phyloP scores from a whole-genome alignment of 192 early-diverging fungal species.

The Rhizophagus sp. region DNA sequence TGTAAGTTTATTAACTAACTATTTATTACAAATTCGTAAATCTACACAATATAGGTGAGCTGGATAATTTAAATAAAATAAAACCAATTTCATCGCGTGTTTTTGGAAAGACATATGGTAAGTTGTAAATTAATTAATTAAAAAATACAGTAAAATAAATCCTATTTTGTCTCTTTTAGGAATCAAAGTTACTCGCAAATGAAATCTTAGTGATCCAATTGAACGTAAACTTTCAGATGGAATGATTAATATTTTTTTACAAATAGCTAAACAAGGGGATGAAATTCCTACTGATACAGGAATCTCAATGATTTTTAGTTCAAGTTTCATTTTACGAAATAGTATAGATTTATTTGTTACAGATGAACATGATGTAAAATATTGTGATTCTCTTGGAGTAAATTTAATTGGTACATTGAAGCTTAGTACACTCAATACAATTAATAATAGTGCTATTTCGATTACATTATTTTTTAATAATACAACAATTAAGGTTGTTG shows the following conservation, averaged over 20 bases:
- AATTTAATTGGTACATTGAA: no score
- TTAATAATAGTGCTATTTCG: no score
- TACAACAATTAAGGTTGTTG: no score
- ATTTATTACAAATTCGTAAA: no score
- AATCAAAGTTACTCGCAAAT: not conserved
- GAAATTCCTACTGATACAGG: not conserved
- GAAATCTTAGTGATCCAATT: not conserved
- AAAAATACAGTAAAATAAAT: no score
- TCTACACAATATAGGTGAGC: slow-evolving; percentile 47
- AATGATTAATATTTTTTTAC: not conserved
- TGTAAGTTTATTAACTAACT: not conserved
- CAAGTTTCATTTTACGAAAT: not conserved
- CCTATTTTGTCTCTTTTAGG: not conserved
- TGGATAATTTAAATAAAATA: not conserved
- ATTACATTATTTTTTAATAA: no score
- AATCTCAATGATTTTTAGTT: not conserved
- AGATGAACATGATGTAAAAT: not conserved
- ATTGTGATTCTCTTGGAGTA: not conserved
- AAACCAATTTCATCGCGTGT: slow-evolving; percentile 20
- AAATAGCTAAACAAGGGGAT: not conserved
- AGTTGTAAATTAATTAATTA: no score
- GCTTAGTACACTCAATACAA: no score
- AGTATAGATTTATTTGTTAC: slow-evolving; percentile 5
- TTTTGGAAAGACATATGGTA: slow-evolving; percentile 8
- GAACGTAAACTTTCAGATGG: not conserved